Percentiles rank a stretch among this genome's conserved stretches.
Evolutionary conservation across 2,329 filamentous ascomycete genomes (phyloP).

Genomic region (Escovopsis weberi): DNA sequence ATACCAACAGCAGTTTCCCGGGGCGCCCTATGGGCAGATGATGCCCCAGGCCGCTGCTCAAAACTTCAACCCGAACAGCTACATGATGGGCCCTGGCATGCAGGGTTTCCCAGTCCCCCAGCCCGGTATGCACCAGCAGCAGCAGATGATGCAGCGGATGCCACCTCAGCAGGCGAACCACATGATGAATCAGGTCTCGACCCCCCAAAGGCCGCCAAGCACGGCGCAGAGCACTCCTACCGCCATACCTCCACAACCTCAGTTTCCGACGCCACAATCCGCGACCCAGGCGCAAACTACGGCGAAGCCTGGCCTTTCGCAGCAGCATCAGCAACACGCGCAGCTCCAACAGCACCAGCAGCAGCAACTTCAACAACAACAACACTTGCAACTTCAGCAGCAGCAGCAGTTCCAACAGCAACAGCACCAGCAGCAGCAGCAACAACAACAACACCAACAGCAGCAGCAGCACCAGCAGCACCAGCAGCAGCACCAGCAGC

Average conservation of each 20-base stretch:
- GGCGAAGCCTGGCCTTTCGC: slow-evolving; percentile 7
- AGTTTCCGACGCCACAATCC: slow-evolving; percentile 22
- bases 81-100: slow-evolving; percentile 40
- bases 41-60: slow-evolving; percentile 36
- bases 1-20: slow-evolving; percentile 43
- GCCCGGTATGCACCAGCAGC: slow-evolving; percentile 32
- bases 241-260: slow-evolving; percentile 15
- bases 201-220: slow-evolving; percentile 12
- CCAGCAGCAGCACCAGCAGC: not conserved
- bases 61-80: slow-evolving; percentile 31
- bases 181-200: slow-evolving; percentile 9
- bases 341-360: too few relatives aligned
- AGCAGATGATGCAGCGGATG: slow-evolving; percentile 30
- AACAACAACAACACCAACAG: not conserved
- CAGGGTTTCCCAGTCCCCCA: slow-evolving; percentile 42
- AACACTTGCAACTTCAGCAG: not conserved
- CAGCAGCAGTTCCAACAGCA: slow-evolving; percentile 33
- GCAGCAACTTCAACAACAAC: too few relatives aligned
- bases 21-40: slow-evolving; percentile 40
- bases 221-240: slow-evolving; percentile 13
- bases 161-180: slow-evolving; percentile 13
- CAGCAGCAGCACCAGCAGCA: too few relatives aligned
- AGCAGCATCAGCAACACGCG: not conserved
- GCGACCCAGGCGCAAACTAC: slow-evolving; percentile 22
- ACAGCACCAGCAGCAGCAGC: not conserved